These are phyloP conservation scores for Nicotiana otophora DNA, from an alignment of 257 asterid genomes.

Conservation along the genomic window DNA sequence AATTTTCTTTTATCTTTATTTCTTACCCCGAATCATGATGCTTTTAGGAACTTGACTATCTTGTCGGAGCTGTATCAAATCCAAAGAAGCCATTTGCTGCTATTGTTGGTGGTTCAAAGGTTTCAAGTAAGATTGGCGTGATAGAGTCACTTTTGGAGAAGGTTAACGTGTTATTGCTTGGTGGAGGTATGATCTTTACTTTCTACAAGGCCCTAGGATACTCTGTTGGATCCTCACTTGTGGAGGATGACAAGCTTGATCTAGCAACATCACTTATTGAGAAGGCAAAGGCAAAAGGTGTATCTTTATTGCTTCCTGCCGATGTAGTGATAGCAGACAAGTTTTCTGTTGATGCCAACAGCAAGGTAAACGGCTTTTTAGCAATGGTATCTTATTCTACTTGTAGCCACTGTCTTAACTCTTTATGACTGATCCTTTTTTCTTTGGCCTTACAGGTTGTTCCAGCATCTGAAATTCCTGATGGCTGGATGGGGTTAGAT, in stretches of 20 bases:
- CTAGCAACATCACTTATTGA: constrained; percentile 38
- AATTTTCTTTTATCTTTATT: neutral
- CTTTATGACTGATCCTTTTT: constrained; percentile 24
- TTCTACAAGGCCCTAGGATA: constrained; percentile 46
- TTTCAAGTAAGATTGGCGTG: constrained; percentile 36
- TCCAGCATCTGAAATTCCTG: constrained; percentile 68
- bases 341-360: constrained; percentile 39
- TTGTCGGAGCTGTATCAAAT: constrained; percentile 70
- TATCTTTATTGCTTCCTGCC: constrained; percentile 34
- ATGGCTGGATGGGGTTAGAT: constrained; percentile 49
- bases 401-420: neutral
- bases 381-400: neutral
- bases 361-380: constrained; percentile 30
- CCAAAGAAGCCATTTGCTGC: constrained; percentile 48
- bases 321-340: constrained; percentile 42
- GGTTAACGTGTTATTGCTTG: constrained; percentile 35
- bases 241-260: constrained; percentile 43
- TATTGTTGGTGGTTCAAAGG: constrained; percentile 47
- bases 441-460: constrained; percentile 41
- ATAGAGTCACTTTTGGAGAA: constrained; percentile 37
- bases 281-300: constrained; percentile 43
- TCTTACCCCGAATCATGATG: constrained; percentile 4
- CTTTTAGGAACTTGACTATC: constrained; percentile 65
- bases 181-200: constrained; percentile 51
- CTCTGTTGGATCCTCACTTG: constrained; percentile 44